Evolutionary conservation across 495 filamentous ascomycete species (phyloP), one percentile per base, ranked within the genome.

Genomic region (Aspergillus panamensis): DNA sequence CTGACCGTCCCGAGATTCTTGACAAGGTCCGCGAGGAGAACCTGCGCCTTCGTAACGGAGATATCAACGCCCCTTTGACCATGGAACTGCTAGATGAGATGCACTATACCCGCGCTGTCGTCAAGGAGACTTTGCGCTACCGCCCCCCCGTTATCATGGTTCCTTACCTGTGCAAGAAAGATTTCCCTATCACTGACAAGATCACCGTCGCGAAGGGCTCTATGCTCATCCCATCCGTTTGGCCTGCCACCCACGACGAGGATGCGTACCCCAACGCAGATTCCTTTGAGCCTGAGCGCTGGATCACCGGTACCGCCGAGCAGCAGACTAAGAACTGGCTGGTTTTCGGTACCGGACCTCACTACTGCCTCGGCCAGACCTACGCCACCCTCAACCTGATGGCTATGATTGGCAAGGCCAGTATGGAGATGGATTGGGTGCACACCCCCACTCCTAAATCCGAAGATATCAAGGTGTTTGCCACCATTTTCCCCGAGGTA

Each of bases 61-160:
- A 97, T 66, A 77, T 81, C 62, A 74, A 87, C 47, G 82, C 84
- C 16, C 80, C 80, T 6, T 73, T 96, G 51, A 85, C 81, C 55
- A 82, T 97, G 73, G 92, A 96, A 35, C 77, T 92, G 75, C 78
- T 97, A 25, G 94, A 97, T 63, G 82, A 85, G 55, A 84, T 96
- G 86, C 80, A 85, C 7, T 97, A 94, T 66, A 97, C 94, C 31
- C 89, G 91, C 51, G 94, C 91, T 40, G 88, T 96, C 49, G 89
- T 98, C 55, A 90, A 94, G 66, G 94, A 98, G 78, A 87, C 88
- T 35, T 84, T 98, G 42, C 89, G 94, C 62, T 97, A 96, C 79
- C 89, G 95, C 45, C 95, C 94, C 43, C 94, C 94, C 56, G 94
- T 98, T 63, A 82, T 97, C 76, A 97, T 98, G 94, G 91, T 96